Percentiles rank a stretch among this genome's conserved stretches.
Evolutionary conservation across 176 grass and related monocot genomes (phyloP).

Genomic region (Metroxylon sagu): DNA sequence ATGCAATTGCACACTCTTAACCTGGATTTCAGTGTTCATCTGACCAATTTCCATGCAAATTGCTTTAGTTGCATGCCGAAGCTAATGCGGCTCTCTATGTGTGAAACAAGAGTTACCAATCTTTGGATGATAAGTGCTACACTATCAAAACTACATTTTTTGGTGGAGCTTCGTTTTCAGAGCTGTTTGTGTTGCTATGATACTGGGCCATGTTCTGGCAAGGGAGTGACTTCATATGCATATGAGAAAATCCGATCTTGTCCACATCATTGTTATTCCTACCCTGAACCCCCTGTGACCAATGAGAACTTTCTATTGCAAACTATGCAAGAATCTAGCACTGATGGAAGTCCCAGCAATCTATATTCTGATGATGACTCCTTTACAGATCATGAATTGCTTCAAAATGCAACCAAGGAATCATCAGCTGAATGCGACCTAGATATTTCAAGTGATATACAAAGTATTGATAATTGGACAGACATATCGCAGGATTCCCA

Average conservation of each 20-base stretch:
- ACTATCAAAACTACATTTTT: constrained; percentile 16
- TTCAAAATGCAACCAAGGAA: not conserved
- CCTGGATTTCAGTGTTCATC: constrained; percentile 18
- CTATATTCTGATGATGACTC: not conserved
- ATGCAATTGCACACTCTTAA: constrained; percentile 12
- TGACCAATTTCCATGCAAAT: constrained; percentile 14
- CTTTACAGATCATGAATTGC: not conserved
- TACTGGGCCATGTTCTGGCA: constrained; percentile 5
- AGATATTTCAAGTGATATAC: constrained; percentile 8
- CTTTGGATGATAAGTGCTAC: constrained; percentile 18
- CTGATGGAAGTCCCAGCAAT: not conserved
- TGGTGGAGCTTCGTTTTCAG: constrained; percentile 18
- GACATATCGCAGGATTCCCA: not conserved
- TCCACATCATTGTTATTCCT: not conserved
- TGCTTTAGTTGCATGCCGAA: constrained; percentile 23
- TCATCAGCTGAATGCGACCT: constrained; percentile 5
- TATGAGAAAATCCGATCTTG: not conserved
- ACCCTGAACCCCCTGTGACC: not conserved
- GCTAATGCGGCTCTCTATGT: constrained; percentile 14
- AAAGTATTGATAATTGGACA: not conserved
- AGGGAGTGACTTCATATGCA: not conserved
- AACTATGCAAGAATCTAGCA: not conserved
- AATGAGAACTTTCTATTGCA: not conserved
- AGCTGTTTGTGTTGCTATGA: constrained; percentile 17
- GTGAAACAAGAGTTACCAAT: constrained; percentile 21